phyloP scores from a whole-genome alignment of 75 land plant genomes.

The Cryptomeria japonica region DNA sequence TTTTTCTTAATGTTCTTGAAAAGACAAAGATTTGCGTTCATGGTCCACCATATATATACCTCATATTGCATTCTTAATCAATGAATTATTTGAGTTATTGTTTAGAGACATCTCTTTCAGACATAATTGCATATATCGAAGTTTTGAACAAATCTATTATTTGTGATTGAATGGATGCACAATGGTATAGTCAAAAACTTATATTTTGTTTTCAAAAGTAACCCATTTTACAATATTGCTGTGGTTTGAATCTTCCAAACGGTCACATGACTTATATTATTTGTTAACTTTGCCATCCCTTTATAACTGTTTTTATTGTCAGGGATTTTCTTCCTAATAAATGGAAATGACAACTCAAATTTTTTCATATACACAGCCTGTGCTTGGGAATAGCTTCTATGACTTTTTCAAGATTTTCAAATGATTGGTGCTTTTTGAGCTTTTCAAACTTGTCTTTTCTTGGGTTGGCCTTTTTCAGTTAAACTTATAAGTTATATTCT shows the following conservation, averaged over 20 bases:
- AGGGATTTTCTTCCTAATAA: not conserved
- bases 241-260: not conserved
- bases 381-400: not conserved
- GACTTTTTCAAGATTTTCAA: too few species aligned
- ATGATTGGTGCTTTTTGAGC: too few species aligned
- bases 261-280: not conserved
- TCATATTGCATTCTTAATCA: not conserved
- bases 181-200: not conserved
- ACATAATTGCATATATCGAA: not conserved
- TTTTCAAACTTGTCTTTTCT: too few species aligned
- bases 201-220: not conserved
- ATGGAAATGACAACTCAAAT: not conserved
- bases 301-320: not conserved
- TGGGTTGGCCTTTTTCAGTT: too few species aligned
- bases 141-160: not conserved
- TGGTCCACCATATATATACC: not conserved
- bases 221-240: not conserved
- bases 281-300: not conserved
- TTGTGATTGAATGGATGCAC: slow-evolving; percentile 6
- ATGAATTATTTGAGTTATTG: not conserved
- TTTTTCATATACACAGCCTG: not conserved
- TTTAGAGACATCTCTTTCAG: not conserved
- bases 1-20: not conserved
- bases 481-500: too few species aligned
- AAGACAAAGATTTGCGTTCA: not conserved